Base-by-base conservation (phyloP, 2,329 filamentous ascomycete genomes). In the Periglandula ipomoeae region DNA sequence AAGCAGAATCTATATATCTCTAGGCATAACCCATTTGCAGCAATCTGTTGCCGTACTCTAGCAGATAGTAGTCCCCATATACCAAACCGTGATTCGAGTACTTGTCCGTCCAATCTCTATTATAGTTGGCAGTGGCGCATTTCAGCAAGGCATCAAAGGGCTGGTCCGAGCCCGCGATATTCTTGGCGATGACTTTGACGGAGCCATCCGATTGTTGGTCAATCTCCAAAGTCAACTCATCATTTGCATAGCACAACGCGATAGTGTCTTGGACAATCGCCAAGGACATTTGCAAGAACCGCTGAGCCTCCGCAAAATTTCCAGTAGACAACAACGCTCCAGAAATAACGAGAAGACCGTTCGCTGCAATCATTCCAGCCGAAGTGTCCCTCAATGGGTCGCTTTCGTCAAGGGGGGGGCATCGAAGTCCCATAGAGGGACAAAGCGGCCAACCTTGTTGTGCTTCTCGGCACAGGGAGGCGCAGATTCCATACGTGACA, bases 11-110 rank as follows among this genome's bases (percentile, higher is more conserved):
- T 32, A 32, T 32, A 32, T 8, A 41, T 8, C 8, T 22, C 4
- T 22, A 41, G 7, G 22, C 22, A 22, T 41, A 23, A 22, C 63
- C 62, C 61, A 69, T 62, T 32, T 59, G 54, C 37, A 75, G 49
- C n/a, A 76, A 53, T 42, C 68, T 65, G 46, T 75, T 75, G 3
- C 71, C 71, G 59, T 41, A 72, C 49, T 72, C 69, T 5, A 74
- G 52, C 41, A 75, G 54, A 51, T 68, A 75, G 50, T 75, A 75
- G 53, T 74, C 71, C 3, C 69, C 72, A 56, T 75, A 75, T 2
- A 75, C 71, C 7, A 75, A 53, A 0, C 70, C 71, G 52, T 68
- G 65, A 27, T 69, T 57, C 4, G 50, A 54, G 38, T 65, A 65
- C 35, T 57, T 47, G 44, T 47, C 44, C 11, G 34, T 47, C 44